A percentile compares a stretch with the other conserved stretches of the same genome.
Conservation (phyloP, 148 eudicot species). For the Camellia sinensis region DNA sequence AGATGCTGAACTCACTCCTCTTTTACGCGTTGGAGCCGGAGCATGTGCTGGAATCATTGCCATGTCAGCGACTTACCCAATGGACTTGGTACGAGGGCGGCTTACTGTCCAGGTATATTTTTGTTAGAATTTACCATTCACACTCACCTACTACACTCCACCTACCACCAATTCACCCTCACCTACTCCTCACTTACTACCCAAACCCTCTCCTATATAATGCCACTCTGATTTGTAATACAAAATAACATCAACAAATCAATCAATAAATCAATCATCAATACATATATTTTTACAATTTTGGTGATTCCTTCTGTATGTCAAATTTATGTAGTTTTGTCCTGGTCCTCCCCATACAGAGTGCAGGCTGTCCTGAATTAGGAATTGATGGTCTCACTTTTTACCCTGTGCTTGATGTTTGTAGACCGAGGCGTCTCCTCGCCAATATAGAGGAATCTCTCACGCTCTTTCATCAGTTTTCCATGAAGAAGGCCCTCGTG, state of each 20-base stretch:
- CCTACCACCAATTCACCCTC: no score
- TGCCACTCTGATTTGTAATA: no score
- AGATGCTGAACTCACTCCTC: slow-evolving; percentile 81
- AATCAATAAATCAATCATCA: no score
- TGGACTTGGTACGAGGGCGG: slow-evolving; percentile 94
- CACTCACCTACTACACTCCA: no score
- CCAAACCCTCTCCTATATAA: no score
- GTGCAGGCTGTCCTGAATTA: neutral
- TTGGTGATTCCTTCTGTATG: neutral
- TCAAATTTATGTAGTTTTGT: neutral
- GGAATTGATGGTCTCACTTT: slow-evolving; percentile 6
- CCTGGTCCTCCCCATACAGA: slow-evolving; percentile 5
- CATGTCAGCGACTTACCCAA: slow-evolving; percentile 95
- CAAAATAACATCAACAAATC: no score
- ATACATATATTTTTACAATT: no score
- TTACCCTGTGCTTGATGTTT: slow-evolving; percentile 11
- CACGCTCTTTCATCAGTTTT: slow-evolving; percentile 76
- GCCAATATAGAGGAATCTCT: slow-evolving; percentile 74
- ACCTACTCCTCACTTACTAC: no score
- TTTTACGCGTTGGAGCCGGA: slow-evolving; percentile 92
- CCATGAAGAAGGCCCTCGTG: slow-evolving; percentile 79
- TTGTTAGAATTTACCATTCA: no score
- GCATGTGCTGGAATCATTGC: slow-evolving; percentile 96
- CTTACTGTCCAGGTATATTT: slow-evolving; percentile 87
- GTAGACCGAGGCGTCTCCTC: slow-evolving; percentile 79